phyloP scores from a whole-genome alignment of 306 rosid genomes.

The Lablab purpureus region DNA sequence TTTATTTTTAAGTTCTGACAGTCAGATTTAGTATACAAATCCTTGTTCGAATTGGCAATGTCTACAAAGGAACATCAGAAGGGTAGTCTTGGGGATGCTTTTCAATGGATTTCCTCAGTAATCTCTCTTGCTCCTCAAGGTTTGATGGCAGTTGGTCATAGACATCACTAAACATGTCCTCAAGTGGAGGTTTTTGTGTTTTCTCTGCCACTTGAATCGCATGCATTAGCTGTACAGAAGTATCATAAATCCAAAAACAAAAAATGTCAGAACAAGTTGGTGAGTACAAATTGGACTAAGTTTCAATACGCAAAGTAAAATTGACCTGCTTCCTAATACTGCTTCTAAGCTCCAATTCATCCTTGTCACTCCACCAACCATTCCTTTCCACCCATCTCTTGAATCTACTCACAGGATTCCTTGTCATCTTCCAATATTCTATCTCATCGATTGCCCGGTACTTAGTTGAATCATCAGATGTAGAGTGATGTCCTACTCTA shows the following conservation, averaged over 20 bases:
- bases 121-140: conserved; percentile 66
- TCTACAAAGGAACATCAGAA: conserved; percentile 71
- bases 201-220: conserved; percentile 75
- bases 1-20: conserved; percentile 29
- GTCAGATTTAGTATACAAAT: conserved; percentile 22
- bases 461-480: conserved; percentile 83
- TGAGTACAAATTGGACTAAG: not conserved
- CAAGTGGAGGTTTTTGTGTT: conserved; percentile 65
- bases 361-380: conserved; percentile 66
- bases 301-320: not conserved
- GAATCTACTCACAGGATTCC: conserved; percentile 71
- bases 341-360: conserved; percentile 62
- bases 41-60: conserved; percentile 34
- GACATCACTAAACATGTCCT: conserved; percentile 65
- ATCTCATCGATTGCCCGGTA: conserved; percentile 67
- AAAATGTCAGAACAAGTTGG: conserved; percentile 29
- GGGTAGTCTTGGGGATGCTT: conserved; percentile 65
- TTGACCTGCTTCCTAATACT: conserved; percentile 65
- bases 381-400: conserved; percentile 65
- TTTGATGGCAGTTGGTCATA: conserved; percentile 66
- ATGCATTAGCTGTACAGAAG: conserved; percentile 57
- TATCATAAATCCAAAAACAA: conserved; percentile 8
- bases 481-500: conserved; percentile 88
- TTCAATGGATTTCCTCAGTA: conserved; percentile 54
- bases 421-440: conserved; percentile 65